Evolutionary conservation across 306 rosid species (phyloP).

Genomic region (Comarum palustre): DNA sequence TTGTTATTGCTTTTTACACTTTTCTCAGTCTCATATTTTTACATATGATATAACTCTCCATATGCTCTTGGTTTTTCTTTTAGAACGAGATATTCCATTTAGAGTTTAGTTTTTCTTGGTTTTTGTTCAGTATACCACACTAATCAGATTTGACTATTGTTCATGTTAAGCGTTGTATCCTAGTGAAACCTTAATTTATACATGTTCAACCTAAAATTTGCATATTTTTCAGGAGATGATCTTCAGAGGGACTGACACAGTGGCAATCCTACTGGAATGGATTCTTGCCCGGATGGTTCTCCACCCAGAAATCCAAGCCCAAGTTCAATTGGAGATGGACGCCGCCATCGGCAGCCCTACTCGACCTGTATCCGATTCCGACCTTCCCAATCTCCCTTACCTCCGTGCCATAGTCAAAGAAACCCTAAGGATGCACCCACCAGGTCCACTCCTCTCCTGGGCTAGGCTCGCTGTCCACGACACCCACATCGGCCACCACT

Average conservation of each 20-base stretch:
- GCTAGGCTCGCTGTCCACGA: slow-evolving; percentile 70
- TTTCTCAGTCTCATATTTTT: not conserved
- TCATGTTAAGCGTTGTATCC: not conserved
- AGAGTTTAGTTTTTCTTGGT: not conserved
- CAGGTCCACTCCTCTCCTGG: slow-evolving; percentile 82
- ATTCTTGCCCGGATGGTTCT: slow-evolving; percentile 82
- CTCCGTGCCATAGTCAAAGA: slow-evolving; percentile 70
- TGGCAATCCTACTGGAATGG: slow-evolving; percentile 81
- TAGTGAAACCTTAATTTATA: not conserved
- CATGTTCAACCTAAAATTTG: not conserved
- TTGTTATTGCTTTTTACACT: not conserved
- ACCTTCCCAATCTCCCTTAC: slow-evolving; percentile 55
- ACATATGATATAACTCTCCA: not conserved
- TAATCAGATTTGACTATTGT: not conserved
- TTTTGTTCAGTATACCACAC: not conserved
- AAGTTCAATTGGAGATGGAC: slow-evolving; percentile 53
- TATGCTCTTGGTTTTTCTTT: not conserved
- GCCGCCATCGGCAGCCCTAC: slow-evolving; percentile 13
- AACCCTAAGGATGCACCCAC: slow-evolving; percentile 68
- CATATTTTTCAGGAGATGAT: slow-evolving; percentile 61
- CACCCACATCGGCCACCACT: slow-evolving; percentile 40
- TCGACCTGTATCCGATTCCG: slow-evolving; percentile 35
- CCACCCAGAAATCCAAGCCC: slow-evolving; percentile 66
- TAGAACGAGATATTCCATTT: not conserved
- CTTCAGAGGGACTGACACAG: slow-evolving; percentile 85